Conservation (phyloP, 1,284 basidiomycete genomes). For the Trichosporon coremiiforme region DNA sequence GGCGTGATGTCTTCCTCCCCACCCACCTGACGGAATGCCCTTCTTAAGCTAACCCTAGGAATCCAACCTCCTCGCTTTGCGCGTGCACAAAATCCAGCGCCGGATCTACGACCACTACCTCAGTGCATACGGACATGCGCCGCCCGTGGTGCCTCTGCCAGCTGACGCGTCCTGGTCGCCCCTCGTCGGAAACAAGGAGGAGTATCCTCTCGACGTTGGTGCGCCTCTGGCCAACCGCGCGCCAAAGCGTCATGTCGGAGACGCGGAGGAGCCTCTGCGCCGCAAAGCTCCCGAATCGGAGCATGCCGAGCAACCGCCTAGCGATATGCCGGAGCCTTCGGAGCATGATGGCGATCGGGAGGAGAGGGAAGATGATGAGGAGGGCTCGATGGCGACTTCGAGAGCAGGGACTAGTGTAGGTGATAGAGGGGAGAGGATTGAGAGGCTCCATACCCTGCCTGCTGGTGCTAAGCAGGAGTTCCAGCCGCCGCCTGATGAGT, state of each 20-base stretch:
- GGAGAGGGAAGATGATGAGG: neutral
- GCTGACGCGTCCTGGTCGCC: slow-evolving; percentile 30
- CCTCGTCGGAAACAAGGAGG: slow-evolving; percentile 26
- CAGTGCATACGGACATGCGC: slow-evolving; percentile 21
- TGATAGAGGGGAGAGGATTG: neutral
- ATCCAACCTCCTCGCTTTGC: slow-evolving; percentile 35
- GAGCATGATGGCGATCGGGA: neutral
- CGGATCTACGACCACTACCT: slow-evolving; percentile 32
- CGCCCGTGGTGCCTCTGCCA: slow-evolving; percentile 26
- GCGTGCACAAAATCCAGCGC: slow-evolving; percentile 33
- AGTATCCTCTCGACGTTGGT: slow-evolving; percentile 25
- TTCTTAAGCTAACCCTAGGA: slow-evolving; percentile 30
- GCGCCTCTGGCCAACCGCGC: slow-evolving; percentile 12
- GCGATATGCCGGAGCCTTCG: neutral
- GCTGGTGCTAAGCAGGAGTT: neutral
- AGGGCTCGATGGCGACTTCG: neutral
- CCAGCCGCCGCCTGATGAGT: slow-evolving; percentile 16
- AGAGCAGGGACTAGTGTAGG: slow-evolving; percentile 3
- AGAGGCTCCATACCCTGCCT: neutral
- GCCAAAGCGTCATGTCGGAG: neutral
- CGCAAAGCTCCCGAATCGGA: neutral
- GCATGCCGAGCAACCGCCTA: neutral
- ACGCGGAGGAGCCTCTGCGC: slow-evolving; percentile 7
- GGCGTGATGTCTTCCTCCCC: no score
- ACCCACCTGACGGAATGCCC: no score